These are phyloP conservation scores for Rosa chinensis DNA, from an alignment of 306 rosid genomes.

Conservation along the genomic window DNA sequence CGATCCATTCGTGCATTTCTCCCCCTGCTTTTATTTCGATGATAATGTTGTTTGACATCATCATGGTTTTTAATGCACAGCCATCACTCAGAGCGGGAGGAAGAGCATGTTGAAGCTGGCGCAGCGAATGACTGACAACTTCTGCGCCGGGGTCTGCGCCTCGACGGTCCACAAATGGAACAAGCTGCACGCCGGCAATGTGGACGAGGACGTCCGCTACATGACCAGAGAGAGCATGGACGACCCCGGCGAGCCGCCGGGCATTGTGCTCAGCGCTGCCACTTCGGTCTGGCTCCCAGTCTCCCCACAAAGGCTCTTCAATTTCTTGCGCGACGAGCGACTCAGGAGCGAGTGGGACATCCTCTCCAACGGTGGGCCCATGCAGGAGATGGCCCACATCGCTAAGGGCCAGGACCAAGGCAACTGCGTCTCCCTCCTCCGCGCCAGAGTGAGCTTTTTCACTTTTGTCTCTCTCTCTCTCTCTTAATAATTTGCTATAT, in stretches of 20 bases:
- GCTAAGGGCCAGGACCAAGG: slow-evolving; percentile 89
- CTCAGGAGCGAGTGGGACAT: slow-evolving; percentile 97
- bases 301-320: slow-evolving; percentile 60
- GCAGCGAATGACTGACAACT: slow-evolving; percentile 89
- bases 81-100: slow-evolving; percentile 65
- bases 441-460: slow-evolving; percentile 58
- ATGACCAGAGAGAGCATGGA: slow-evolving; percentile 93
- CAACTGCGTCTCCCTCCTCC: slow-evolving; percentile 84
- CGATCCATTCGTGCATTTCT: background rate
- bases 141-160: slow-evolving; percentile 93
- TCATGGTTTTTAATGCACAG: slow-evolving; percentile 25
- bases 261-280: slow-evolving; percentile 91
- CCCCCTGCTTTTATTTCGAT: background rate
- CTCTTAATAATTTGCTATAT: background rate
- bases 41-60: background rate
- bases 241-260: slow-evolving; percentile 96
- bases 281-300: slow-evolving; percentile 89
- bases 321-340: slow-evolving; percentile 80
- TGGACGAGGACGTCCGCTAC: slow-evolving; percentile 84
- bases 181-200: slow-evolving; percentile 69
- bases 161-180: slow-evolving; percentile 95
- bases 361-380: slow-evolving; percentile 93
- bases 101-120: slow-evolving; percentile 97
- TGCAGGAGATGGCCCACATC: slow-evolving; percentile 97
- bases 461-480: background rate